These are phyloP conservation scores for Uronychia setigera DNA, from an alignment of 73 alveolate species.

Conservation along the genomic window DNA sequence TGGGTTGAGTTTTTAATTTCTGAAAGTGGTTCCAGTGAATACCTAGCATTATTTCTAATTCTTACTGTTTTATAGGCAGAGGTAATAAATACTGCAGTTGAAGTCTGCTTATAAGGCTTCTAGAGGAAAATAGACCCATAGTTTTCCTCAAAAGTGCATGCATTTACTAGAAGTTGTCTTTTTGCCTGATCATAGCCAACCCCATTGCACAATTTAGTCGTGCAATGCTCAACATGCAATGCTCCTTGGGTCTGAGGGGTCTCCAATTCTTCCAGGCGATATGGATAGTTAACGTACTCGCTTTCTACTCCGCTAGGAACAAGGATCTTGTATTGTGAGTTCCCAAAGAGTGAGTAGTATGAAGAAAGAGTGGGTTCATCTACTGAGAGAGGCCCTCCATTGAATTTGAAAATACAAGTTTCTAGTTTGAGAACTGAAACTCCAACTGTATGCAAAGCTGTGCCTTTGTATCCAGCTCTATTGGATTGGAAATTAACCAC, in stretches of 20 bases:
- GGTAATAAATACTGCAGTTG: not conserved
- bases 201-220: not conserved
- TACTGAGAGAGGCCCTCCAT: not conserved
- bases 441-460: not conserved
- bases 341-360: not conserved
- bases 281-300: not conserved
- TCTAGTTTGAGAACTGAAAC: not conserved
- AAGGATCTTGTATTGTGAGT: not conserved
- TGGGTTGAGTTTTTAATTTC: too few relatives aligned
- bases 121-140: not conserved
- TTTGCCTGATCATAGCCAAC: not conserved
- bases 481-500: not conserved
- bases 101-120: not conserved
- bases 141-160: not conserved
- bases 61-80: not conserved
- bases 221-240: not conserved
- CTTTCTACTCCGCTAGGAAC: not conserved
- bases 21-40: too few relatives aligned
- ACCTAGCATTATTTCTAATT: too few relatives aligned
- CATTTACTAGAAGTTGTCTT: not conserved
- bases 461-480: not conserved
- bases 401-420: not conserved
- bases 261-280: not conserved
- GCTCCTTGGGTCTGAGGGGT: not conserved
- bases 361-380: not conserved